Base-by-base conservation (phyloP, 495 filamentous ascomycete species). In the Xylaria castorea region DNA sequence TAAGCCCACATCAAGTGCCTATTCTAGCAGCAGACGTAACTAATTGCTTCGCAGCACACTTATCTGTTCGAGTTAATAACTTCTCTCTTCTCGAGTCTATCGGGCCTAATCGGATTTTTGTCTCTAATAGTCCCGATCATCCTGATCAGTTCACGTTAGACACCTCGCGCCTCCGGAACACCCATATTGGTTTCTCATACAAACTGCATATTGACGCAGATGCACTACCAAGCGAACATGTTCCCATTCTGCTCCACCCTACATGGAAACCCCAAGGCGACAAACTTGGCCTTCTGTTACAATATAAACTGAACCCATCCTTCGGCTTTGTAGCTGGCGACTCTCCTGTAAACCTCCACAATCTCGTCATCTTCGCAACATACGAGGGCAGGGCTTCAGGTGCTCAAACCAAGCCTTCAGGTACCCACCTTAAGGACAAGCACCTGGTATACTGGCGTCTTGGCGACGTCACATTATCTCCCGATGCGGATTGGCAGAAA, bases 31-130 rank as follows among this genome's bases (percentile, higher is more conserved):
- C 16, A 30, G 42, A 40, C 46, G 40, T 44, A 42, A 1, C 63
- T 78, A 25, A 79, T 38, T 51, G 4, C 22, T 38, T 61, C 44
- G 42, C 25, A 80, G 89, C 85, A 30, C 82, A 86, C 14, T 86
- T 94, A 78, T 90, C 83, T 57, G 92, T 99, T 75, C 91, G 93
- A 34, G 88, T 99, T 25, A 94, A 98, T 71, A 97, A 97, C 75
- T 98, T 97, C 81, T 83, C 90, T 18, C 86, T 90, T n/a, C 88
- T 99, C 16, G 95, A 98, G 74, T 95, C 94, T 79, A 94, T 99
- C 66, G 96, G 95, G 3, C 94, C 94, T 25, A 99, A 99, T 80
- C 93, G 94, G 40, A 89, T 92, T 68, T 97, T 98, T 80, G 90
- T 98, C 67, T 87, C 88, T 22, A 90, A 92, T 75, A 85, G 88